Evolutionary conservation across 129 eudicot species (phyloP).

Genomic region (Saussurea involucrata): DNA sequence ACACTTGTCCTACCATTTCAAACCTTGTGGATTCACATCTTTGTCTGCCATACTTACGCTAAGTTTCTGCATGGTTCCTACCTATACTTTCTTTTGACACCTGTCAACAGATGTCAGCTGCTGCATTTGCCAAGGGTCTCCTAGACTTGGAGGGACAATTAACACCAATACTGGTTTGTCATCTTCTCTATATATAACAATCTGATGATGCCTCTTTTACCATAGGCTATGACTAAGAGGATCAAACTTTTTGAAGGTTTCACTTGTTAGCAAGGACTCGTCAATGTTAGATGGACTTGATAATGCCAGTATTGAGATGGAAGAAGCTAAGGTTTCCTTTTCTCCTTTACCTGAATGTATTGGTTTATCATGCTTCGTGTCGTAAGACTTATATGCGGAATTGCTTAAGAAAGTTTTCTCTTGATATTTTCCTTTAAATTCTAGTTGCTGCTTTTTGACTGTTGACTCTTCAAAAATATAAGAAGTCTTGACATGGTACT

Average conservation of each 20-base stretch:
- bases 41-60: not conserved
- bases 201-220: conserved; percentile 14
- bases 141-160: conserved; percentile 97
- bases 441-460: not conserved
- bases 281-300: conserved; percentile 99
- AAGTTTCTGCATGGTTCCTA: conserved; percentile 1
- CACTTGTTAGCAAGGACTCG: conserved; percentile 98
- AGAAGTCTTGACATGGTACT: not conserved
- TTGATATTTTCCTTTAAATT: not conserved
- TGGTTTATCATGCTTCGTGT: not conserved
- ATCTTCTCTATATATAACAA: not conserved
- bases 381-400: not conserved
- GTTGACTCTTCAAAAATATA: not conserved
- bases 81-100: conserved; percentile 15
- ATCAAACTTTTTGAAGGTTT: conserved; percentile 52
- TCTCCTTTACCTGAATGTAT: not conserved
- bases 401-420: not conserved
- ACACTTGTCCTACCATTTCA: not conserved
- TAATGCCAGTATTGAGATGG: conserved; percentile 94
- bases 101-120: conserved; percentile 93
- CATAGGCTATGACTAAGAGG: conserved; percentile 21
- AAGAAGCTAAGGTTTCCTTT: conserved; percentile 78
- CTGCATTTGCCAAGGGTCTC: conserved; percentile 99
- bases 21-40: not conserved
- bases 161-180: conserved; percentile 84